Evolutionary conservation across 176 grass and related monocot genomes (phyloP).

Genomic region (Alopecurus myosuroides): DNA sequence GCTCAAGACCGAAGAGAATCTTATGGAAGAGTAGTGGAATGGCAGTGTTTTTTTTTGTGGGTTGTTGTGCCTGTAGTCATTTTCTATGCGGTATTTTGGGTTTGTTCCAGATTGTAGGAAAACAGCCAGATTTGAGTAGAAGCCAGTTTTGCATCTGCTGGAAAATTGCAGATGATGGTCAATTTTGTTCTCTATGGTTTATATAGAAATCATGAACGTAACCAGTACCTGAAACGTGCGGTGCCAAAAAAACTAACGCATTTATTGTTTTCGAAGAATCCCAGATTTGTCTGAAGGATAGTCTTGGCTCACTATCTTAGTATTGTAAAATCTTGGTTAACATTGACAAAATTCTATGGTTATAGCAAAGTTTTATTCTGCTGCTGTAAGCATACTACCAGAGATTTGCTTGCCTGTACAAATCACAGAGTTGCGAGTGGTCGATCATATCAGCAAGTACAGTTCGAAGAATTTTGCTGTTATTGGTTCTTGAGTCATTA

Average conservation of each 20-base stretch:
- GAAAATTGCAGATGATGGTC: background rate
- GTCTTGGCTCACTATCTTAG: background rate
- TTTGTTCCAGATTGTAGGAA: background rate
- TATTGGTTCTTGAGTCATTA: too few species aligned
- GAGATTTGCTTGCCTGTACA: background rate
- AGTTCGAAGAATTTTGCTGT: background rate
- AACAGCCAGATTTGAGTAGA: background rate
- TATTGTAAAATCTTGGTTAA: background rate
- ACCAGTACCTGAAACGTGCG: too few species aligned
- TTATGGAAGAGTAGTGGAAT: conserved; percentile 4
- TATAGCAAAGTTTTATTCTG: background rate
- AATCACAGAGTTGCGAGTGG: background rate
- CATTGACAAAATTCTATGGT: background rate
- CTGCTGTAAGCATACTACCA: background rate
- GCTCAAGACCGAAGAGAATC: background rate
- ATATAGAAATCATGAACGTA: background rate
- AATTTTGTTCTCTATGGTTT: background rate
- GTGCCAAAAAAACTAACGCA: too few species aligned
- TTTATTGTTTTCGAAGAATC: background rate
- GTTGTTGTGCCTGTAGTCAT: background rate
- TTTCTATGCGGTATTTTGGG: background rate
- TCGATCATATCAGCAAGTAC: background rate
- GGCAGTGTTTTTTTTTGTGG: background rate
- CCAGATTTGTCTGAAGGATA: background rate
- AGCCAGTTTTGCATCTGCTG: background rate